Evolutionary conservation across 139 green algal genomes (phyloP), one percentile per base, ranked within the genome.

Genomic region (Closterium sp.): DNA sequence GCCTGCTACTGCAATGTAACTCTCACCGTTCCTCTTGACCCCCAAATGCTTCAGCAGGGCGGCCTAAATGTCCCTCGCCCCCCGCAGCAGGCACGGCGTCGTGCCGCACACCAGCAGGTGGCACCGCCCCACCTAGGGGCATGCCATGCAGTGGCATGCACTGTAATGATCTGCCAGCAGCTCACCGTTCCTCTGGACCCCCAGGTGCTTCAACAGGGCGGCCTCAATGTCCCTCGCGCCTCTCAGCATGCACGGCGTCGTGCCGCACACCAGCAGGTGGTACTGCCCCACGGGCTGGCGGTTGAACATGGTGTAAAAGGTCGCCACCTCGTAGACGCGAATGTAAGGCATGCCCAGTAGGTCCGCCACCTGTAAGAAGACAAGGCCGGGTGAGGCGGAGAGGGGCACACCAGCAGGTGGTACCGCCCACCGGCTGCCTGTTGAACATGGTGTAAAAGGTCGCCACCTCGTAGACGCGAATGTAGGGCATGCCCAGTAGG

Each of bases 201-300:
- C 96, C 64, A 98, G 91, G 87, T 97, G 96, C 43, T 97, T 92
- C 8, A 94, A 94, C 36, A 98, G 86, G 5, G 97, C 96, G 81
- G 93, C 88, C 87, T 98, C 96, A 43, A 99, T 97, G 34, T 95
- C 91, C 84, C 96, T 94, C 2, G 96, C 93, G 8, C 97, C 97
- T 83, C 97, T 94, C 12, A 96, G 93, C 96, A 96, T 98, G 96
- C 97, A 99, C 6, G 98, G 98, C 55, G 98, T 99, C 84, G 98
- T 99, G 43, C 98, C 98, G 93, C 98, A 99, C 55, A 99, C 96
- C 96, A 98, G 98, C 16, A 99, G 94, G 92, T 99, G 98, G 94
- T 98, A 99, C 95, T 98, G 98, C 55, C 98, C 98, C 2, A 99
- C 97, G n/a, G n/a, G n/a, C n/a, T n/a, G n/a, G n/a, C n/a, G n/a